Evolutionary conservation across 2,329 filamentous ascomycete species (phyloP), one percentile per base, ranked within the genome.

Genomic region (Colletotrichum sp.): DNA sequence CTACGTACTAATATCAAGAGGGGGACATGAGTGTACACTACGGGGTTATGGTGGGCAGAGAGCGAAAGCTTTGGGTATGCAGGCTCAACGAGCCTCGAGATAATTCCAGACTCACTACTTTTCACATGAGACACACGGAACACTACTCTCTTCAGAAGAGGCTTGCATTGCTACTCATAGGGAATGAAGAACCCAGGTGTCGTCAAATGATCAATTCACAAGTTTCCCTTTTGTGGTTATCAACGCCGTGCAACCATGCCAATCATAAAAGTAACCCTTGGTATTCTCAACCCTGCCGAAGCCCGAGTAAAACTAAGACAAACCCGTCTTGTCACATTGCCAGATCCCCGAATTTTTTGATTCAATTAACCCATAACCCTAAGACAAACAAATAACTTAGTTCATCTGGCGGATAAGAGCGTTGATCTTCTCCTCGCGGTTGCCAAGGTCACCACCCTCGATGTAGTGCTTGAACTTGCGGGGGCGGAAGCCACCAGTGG

Each of bases 401-500:
- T 99, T 99, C 97, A 99, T 99, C 91, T 98, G 95, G 89, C 95
- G 93, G 91, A 99, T 94, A 85, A 99, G 93, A 84, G 89, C 91
- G 89, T 99, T 99, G 93, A 99, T 98, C 90, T 96, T 93, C 84
- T 99, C 96, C 92, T 99, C 97, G 82, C 97, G 95, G 93, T 99
- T 99, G 87, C 97, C 97, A 83, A 98, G 91, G 89, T 99, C 97
- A 94, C 97, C 97, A 89, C 96, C 97, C 92, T 98, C 95, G 79
- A 99, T 95, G 91, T 95, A 99, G 92, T 99, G 96, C 92, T 96
- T 97, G 93, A 99, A 99, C 92, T 99, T 99, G 90, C 97, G 92
- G 83, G 94, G 89, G 83, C 94, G 94, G 95, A 99, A 99, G 80
- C 97, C 96, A 87, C 97, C 97, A 83, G 90, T 99, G 86, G 97